These are phyloP conservation scores for Cucurbita ficifolia DNA, from an alignment of 306 rosid genomes.

Conservation along the genomic window DNA sequence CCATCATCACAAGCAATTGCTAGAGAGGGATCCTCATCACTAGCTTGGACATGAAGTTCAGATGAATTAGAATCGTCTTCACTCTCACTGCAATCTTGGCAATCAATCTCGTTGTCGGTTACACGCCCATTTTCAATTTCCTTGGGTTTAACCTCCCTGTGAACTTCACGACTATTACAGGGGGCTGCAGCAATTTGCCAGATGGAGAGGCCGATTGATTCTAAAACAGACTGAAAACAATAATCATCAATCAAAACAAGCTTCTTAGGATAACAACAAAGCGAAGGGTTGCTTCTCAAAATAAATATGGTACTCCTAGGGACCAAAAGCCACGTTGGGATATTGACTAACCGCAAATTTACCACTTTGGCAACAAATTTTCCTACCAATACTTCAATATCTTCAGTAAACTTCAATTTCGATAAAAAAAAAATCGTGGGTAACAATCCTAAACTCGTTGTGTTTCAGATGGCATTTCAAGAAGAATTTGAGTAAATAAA, in stretches of 20 bases:
- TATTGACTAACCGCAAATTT: neutral
- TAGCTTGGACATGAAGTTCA: conserved; percentile 18
- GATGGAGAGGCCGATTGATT: conserved; percentile 54
- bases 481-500: neutral
- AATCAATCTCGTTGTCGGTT: conserved; percentile 11
- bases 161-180: conserved; percentile 1
- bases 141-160: conserved; percentile 11
- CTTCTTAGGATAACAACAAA: neutral
- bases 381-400: neutral
- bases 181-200: conserved; percentile 79
- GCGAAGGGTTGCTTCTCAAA: neutral
- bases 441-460: neutral
- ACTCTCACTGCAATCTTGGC: conserved; percentile 35
- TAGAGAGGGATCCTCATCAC: conserved; percentile 23
- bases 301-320: neutral
- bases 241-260: neutral
- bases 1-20: conserved; percentile 82
- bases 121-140: conserved; percentile 30
- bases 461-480: neutral
- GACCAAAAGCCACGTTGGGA: neutral
- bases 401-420: neutral
- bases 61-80: conserved; percentile 39
- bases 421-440: neutral
- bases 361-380: neutral
- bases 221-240: conserved; percentile 40